Percentiles rank a stretch among this genome's conserved stretches.
Evolutionary conservation across 306 rosid genomes (phyloP).

Genomic region (Begonia masoniana): DNA sequence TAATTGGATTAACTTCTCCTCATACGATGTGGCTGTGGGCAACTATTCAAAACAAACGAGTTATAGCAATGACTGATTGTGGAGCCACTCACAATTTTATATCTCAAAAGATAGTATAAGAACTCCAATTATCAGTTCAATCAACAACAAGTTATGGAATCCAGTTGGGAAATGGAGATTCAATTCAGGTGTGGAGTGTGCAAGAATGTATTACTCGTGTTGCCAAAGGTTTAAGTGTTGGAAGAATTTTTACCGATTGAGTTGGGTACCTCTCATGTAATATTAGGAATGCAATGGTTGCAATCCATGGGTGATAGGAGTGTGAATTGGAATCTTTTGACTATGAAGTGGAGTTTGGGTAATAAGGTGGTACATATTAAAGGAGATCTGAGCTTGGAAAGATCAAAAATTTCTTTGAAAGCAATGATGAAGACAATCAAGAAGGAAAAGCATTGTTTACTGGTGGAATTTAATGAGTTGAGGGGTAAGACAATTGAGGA

Average conservation of each 20-base stretch:
- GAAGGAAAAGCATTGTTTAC: not conserved
- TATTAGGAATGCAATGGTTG: not conserved
- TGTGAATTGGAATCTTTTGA: not conserved
- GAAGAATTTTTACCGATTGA: not conserved
- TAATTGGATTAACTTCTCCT: too few species aligned
- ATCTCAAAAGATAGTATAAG: not conserved
- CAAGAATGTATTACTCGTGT: not conserved
- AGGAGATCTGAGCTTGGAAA: not conserved
- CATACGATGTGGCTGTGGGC: too few species aligned
- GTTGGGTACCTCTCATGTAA: not conserved
- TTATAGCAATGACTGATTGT: not conserved
- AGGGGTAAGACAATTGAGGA: not conserved
- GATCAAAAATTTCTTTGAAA: not conserved
- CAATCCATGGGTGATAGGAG: not conserved
- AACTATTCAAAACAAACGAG: too few species aligned
- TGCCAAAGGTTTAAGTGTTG: not conserved
- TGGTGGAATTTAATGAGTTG: not conserved
- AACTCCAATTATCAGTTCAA: not conserved
- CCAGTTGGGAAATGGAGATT: not conserved
- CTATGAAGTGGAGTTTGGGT: not conserved
- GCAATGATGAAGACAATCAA: not conserved
- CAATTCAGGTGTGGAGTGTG: not conserved
- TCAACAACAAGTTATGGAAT: not conserved
- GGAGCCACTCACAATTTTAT: slow-evolving; percentile 1
- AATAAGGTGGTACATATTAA: not conserved